These are phyloP conservation scores for Ophiostoma angusticollis DNA, from an alignment of 2,329 filamentous ascomycete species.

Conservation along the genomic window DNA sequence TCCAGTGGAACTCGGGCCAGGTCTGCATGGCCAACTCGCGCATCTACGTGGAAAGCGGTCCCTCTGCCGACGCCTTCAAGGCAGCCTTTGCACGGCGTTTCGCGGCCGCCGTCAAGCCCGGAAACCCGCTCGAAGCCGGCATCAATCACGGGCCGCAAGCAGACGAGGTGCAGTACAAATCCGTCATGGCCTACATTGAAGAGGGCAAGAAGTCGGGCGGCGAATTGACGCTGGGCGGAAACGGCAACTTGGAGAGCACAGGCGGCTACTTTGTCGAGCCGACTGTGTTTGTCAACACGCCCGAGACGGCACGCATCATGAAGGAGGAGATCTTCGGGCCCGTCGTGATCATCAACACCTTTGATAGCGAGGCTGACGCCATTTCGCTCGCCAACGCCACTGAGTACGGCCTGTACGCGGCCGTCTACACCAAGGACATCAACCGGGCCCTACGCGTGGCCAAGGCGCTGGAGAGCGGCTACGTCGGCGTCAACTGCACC, in stretches of 20 bases:
- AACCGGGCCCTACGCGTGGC: constrained; percentile 22
- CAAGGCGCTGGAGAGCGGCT: constrained; percentile 38
- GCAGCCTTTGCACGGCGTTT: constrained; percentile 33
- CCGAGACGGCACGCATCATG: constrained; percentile 27
- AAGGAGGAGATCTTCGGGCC: constrained; percentile 43
- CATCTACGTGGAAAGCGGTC: constrained; percentile 29
- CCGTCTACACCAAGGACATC: constrained; percentile 38
- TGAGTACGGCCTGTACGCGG: constrained; percentile 39
- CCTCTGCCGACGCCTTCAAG: constrained; percentile 17
- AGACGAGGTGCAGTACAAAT: constrained; percentile 29
- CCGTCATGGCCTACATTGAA: constrained; percentile 26
- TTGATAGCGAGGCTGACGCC: constrained; percentile 38
- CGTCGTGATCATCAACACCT: constrained; percentile 36
- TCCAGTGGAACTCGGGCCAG: constrained; percentile 34
- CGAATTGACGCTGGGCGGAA: constrained; percentile 16
- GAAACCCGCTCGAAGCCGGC: constrained; percentile 22
- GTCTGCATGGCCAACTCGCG: constrained; percentile 36
- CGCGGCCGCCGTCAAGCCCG: constrained; percentile 23
- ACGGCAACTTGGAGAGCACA: constrained; percentile 10
- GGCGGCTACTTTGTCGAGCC: constrained; percentile 27
- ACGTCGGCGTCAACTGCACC: constrained; percentile 39
- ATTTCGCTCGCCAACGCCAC: constrained; percentile 37
- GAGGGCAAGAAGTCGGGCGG: constrained; percentile 20
- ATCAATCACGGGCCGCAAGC: constrained; percentile 31
- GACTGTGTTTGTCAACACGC: constrained; percentile 25